Conservation (phyloP, 352 stramenopile species). For the Pythium phragmiticola region DNA sequence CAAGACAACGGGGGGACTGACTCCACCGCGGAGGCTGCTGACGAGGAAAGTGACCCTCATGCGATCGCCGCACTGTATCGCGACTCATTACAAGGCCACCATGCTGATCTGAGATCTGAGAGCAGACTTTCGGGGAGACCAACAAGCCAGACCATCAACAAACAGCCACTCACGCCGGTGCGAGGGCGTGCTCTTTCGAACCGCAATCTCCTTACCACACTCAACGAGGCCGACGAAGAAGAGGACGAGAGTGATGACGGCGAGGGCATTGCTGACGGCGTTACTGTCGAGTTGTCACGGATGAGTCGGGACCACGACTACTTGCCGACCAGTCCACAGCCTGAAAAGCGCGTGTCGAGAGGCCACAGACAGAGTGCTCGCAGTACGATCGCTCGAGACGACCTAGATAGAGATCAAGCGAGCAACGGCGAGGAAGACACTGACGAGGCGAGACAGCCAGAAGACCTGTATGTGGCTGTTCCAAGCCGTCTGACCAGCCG, state of each 20-base stretch:
- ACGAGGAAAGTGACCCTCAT: background rate
- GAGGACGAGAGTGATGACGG: background rate
- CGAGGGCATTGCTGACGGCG: background rate
- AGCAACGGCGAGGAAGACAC: background rate
- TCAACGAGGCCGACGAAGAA: slow-evolving; percentile 3
- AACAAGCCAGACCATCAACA: background rate
- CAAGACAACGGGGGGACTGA: background rate
- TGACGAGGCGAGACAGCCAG: background rate
- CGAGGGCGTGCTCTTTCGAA: background rate
- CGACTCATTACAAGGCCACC: background rate
- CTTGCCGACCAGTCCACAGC: background rate
- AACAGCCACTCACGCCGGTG: background rate
- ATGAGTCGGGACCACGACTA: background rate
- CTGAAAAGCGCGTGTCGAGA: background rate
- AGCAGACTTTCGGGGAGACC: slow-evolving; percentile 5
- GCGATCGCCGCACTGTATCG: background rate
- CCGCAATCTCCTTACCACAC: background rate
- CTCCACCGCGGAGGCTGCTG: background rate
- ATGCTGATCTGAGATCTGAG: background rate
- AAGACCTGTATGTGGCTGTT: background rate
- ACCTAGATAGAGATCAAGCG: background rate
- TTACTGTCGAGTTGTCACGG: background rate
- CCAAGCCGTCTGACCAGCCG: background rate
- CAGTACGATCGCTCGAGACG: background rate
- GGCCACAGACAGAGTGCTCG: background rate